Evolutionary conservation across 2,329 filamentous ascomycete genomes (phyloP).

Genomic region (Monosporascus sp.): DNA sequence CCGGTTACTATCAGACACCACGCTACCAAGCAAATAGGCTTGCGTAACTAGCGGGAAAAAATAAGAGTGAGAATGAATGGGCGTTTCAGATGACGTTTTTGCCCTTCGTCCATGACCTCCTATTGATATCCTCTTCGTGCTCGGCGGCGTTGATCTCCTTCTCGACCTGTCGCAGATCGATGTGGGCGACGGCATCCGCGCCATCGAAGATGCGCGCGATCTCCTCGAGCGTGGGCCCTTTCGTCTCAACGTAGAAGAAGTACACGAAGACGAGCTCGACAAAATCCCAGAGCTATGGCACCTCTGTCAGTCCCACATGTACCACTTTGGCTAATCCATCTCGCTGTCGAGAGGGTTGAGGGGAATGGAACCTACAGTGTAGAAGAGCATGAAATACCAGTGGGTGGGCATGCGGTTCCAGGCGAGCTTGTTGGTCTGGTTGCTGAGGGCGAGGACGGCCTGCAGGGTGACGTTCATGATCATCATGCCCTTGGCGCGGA

Average conservation of each 20-base stretch:
- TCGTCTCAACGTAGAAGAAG: constrained; percentile 66
- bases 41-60: no score
- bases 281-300: constrained; percentile 48
- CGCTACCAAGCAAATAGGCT: no score
- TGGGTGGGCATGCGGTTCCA: constrained; percentile 54
- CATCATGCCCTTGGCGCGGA: constrained; percentile 56
- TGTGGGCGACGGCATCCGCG: constrained; percentile 49
- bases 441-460: constrained; percentile 54
- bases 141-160: constrained; percentile 42
- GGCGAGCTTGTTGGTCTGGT: constrained; percentile 59
- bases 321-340: background rate
- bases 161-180: constrained; percentile 50
- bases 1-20: no score
- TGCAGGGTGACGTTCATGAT: constrained; percentile 62
- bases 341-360: background rate
- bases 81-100: constrained; percentile 3
- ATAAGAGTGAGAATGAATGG: background rate
- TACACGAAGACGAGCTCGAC: constrained; percentile 57
- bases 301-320: constrained; percentile 1
- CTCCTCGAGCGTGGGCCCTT: constrained; percentile 65
- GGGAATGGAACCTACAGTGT: constrained; percentile 38
- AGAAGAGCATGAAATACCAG: constrained; percentile 64
- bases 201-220: constrained; percentile 68
- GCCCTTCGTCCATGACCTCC: constrained; percentile 6
- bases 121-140: constrained; percentile 30